These are phyloP conservation scores for Wickerhamomyces rabaulensis DNA, from an alignment of 805 yeast genomes.

Conservation along the genomic window DNA sequence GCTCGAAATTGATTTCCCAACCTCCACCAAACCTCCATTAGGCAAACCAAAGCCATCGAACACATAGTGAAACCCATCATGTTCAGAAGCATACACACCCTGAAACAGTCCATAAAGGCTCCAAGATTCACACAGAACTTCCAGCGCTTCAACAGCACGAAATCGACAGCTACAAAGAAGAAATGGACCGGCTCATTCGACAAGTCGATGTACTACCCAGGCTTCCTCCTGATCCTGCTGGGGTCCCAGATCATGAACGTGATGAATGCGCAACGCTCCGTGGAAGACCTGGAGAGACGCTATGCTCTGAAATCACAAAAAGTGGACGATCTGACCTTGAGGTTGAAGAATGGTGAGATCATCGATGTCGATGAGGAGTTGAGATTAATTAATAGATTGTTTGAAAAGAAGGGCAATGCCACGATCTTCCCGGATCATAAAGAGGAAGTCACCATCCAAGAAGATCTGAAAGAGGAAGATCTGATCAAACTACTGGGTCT, in stretches of 20 bases:
- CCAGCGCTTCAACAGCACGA: background rate
- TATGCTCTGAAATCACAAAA: constrained; percentile 32
- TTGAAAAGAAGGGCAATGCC: constrained; percentile 10
- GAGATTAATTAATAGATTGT: constrained; percentile 30
- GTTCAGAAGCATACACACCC: background rate
- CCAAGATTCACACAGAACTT: background rate
- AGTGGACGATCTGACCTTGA: constrained; percentile 32
- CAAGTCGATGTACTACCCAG: constrained; percentile 32
- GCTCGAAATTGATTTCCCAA: no score
- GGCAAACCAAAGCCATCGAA: no score
- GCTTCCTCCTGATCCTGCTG: constrained; percentile 37
- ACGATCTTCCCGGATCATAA: background rate
- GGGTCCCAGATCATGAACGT: constrained; percentile 44
- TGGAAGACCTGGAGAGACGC: constrained; percentile 34
- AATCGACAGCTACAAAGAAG: background rate
- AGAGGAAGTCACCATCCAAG: constrained; percentile 19
- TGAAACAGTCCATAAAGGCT: background rate
- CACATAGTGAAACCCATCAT: background rate
- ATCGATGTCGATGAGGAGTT: constrained; percentile 39
- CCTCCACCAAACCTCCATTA: no score
- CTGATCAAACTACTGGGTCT: constrained; percentile 14
- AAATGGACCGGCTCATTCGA: constrained; percentile 24
- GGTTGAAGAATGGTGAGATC: constrained; percentile 30
- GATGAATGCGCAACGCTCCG: constrained; percentile 34
- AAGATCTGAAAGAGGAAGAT: constrained; percentile 16